Base-by-base conservation (phyloP, 2,329 filamentous ascomycete genomes). In the Fusarium sp. region DNA sequence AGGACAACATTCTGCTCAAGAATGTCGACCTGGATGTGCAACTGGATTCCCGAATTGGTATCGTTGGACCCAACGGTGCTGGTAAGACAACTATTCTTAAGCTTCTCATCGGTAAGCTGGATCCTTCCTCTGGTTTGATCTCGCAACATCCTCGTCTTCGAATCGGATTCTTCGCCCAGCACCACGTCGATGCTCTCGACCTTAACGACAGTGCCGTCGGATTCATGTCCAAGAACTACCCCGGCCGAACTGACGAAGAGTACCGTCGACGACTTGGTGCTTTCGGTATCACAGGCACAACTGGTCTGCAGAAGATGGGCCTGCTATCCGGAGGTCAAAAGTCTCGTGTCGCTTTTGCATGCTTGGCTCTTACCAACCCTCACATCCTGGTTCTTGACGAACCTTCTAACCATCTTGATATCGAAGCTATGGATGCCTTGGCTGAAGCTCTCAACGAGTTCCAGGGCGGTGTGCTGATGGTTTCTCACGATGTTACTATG, bases 41-140 rank as follows among this genome's bases (percentile, higher is more conserved):
- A 81, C 90, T 99, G 43, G 96, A 99, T 82, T 98, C 95, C 11
- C 92, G 96, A 69, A 99, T 99, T 75, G 96, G 96, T 78, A 99
- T 99, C 77, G 95, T 99, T n/a, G 96, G 96, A 18, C 96, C 96
- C 77, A 99, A 99, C 86, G 96, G 96, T 81, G 96, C 96, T 46
- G 96, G 96, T 87, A 99, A 99, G 83, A 99, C 96, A 4, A 99
- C 96, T 0, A 92, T 98, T n/a, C 85, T 99, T 73, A 98, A 98
- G 82, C 89, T 99, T n/a, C 90, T 99, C 64, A 97, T 96, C 70
- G 93, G 93, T 68, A 93, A 93, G 75, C 87, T 99, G 25, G 81
- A 89, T 60, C 89, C 96, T 5, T 89, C 90, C 0, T 86, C 88
- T 55, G 96, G 96, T 72, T 78, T 97, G 60, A 97, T 99, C 71